A percentile compares a stretch with the other conserved stretches of the same genome.
phyloP scores from a whole-genome alignment of 2,329 filamentous ascomycete species.

The Ascochyta clinopodiicola region DNA sequence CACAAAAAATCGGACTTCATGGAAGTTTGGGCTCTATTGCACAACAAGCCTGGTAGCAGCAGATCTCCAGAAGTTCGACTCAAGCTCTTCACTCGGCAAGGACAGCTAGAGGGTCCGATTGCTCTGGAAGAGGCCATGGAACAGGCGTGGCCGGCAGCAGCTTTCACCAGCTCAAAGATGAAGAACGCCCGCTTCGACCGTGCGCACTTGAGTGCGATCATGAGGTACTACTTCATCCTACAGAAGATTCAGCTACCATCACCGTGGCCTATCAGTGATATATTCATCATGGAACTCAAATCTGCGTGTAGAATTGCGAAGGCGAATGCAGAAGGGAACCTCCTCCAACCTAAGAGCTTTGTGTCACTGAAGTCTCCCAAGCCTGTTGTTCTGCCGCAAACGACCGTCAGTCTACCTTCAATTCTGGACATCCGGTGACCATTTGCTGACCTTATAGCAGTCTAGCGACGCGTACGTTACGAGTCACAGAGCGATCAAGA shows the following conservation, averaged over 20 bases:
- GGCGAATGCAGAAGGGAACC: no score
- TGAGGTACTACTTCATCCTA: constrained; percentile 3
- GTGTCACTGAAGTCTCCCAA: no score
- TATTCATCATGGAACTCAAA: no score
- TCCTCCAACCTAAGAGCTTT: no score
- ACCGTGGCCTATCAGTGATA: not conserved
- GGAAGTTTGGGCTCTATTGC: not conserved
- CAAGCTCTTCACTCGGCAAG: not conserved
- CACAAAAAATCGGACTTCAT: not conserved
- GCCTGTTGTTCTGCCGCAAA: not conserved
- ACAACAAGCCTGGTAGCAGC: not conserved
- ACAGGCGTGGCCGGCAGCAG: not conserved
- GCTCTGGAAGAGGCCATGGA: not conserved
- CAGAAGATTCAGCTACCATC: not conserved
- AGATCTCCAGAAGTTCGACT: not conserved
- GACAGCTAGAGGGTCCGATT: not conserved
- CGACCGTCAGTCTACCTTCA: not conserved
- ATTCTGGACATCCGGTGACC: no score
- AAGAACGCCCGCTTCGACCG: not conserved
- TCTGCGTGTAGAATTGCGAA: no score
- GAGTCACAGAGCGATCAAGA: no score
- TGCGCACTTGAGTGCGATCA: not conserved
- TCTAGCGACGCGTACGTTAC: no score
- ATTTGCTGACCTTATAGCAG: no score
- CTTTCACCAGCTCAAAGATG: no score